Conservation (phyloP, 2,329 filamentous ascomycete species). For the Aspergillus oerlinghausenensis region DNA sequence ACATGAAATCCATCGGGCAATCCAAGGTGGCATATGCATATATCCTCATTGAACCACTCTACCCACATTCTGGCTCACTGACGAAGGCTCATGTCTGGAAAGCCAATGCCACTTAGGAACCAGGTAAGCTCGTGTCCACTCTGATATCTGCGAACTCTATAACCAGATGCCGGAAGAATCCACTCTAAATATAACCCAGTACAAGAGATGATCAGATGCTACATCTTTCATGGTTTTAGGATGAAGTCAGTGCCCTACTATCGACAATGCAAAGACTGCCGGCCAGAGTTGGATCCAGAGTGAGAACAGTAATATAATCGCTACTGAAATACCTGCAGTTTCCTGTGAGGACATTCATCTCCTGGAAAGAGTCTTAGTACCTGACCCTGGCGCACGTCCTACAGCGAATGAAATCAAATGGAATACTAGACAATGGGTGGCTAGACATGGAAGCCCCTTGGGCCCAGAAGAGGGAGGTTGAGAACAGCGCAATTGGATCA, state of each 20-base stretch:
- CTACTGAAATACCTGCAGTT: neutral
- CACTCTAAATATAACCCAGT: neutral
- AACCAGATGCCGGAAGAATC: neutral
- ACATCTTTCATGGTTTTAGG: neutral
- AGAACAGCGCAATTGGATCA: too few relatives aligned
- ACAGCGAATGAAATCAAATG: neutral
- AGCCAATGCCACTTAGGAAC: neutral
- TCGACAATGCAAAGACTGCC: neutral
- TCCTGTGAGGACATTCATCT: neutral
- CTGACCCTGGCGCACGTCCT: neutral
- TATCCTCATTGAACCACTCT: neutral
- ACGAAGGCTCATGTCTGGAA: neutral
- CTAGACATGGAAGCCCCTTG: neutral
- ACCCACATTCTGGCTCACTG: neutral
- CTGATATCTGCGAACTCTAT: neutral
- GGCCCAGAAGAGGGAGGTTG: neutral
- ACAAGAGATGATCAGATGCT: neutral
- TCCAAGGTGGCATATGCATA: neutral
- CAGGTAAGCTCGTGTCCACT: neutral
- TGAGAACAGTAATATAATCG: neutral
- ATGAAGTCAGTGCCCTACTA: neutral
- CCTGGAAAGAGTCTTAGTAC: neutral
- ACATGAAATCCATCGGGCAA: conserved; percentile 9
- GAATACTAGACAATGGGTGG: neutral
- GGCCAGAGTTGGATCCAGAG: neutral